Conservation (phyloP, 2,329 filamentous ascomycete genomes). For the Pseudogymnoascus sp. region DNA sequence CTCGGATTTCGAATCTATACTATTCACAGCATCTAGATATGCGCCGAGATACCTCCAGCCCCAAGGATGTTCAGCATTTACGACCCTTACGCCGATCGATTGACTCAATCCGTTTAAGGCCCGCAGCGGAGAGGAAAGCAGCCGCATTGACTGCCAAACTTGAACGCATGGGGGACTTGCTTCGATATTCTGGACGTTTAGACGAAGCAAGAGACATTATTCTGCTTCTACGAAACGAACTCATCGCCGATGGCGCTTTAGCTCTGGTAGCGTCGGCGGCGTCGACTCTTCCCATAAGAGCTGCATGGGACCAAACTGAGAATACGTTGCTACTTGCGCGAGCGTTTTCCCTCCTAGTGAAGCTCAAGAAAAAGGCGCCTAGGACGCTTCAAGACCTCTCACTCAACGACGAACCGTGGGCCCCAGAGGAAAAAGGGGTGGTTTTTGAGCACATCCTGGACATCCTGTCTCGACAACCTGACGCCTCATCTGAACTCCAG, state of each 20-base stretch:
- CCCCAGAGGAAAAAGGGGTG: slow-evolving; percentile 46
- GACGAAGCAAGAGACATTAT: slow-evolving; percentile 53
- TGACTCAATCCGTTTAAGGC: slow-evolving; percentile 49
- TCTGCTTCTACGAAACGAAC: slow-evolving; percentile 50
- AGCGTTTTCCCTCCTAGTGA: slow-evolving; percentile 51
- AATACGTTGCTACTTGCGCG: slow-evolving; percentile 48
- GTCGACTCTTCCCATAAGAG: slow-evolving; percentile 39
- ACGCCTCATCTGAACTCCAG: slow-evolving; percentile 16
- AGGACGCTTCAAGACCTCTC: slow-evolving; percentile 44
- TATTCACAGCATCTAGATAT: slow-evolving; percentile 53
- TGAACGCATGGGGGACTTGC: slow-evolving; percentile 57
- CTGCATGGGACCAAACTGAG: slow-evolving; percentile 46
- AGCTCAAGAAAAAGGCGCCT: slow-evolving; percentile 48
- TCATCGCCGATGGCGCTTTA: slow-evolving; percentile 51
- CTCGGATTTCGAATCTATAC: slow-evolving; percentile 65
- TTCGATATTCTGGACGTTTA: slow-evolving; percentile 42
- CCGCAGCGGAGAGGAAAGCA: slow-evolving; percentile 46
- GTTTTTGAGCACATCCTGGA: slow-evolving; percentile 54
- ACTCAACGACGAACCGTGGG: slow-evolving; percentile 21
- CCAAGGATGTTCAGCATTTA: slow-evolving; percentile 38
- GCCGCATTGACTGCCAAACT: slow-evolving; percentile 56
- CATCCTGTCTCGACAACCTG: slow-evolving; percentile 27
- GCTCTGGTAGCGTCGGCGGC: slow-evolving; percentile 44
- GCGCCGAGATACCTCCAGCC: slow-evolving; percentile 36
- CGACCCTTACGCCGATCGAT: slow-evolving; percentile 56